phyloP scores from a whole-genome alignment of 2,329 filamentous ascomycete genomes.

The Ophidiomyces ophidiicola region DNA sequence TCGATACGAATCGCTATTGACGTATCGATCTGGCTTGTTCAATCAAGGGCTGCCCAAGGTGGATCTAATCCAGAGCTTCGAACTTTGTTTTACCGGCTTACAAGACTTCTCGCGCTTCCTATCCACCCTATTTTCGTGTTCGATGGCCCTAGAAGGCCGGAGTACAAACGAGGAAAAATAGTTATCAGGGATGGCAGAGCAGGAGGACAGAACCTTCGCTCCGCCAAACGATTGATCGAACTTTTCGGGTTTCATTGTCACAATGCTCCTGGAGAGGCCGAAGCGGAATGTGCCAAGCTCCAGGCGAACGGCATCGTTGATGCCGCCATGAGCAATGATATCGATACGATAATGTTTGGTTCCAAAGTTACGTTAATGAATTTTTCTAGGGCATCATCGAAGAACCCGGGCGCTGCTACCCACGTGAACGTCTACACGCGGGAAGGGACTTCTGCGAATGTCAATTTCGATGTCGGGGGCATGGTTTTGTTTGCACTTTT shows the following conservation, averaged over 20 bases:
- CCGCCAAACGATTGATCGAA: conserved; percentile 71
- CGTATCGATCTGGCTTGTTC: conserved; percentile 94
- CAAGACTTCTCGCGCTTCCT: conserved; percentile 62
- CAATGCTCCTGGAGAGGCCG: conserved; percentile 84
- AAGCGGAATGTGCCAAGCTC: conserved; percentile 84
- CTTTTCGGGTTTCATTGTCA: conserved; percentile 77
- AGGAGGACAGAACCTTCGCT: conserved; percentile 52
- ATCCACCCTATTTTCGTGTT: conserved; percentile 84
- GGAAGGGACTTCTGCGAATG: conserved; percentile 34
- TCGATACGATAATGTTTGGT: conserved; percentile 96
- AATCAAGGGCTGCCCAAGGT: conserved; percentile 72
- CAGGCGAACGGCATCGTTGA: conserved; percentile 76
- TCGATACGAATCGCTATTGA: conserved; percentile 84
- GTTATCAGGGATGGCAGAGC: conserved; percentile 35
- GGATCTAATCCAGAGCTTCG: conserved; percentile 81
- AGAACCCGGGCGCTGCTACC: conserved; percentile 53
- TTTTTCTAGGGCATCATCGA: conserved; percentile 63
- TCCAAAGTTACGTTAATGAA: conserved; percentile 66
- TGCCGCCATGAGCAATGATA: conserved; percentile 88
- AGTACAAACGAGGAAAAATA: conserved; percentile 76
- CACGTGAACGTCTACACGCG: conserved; percentile 71
- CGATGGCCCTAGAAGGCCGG: conserved; percentile 72
- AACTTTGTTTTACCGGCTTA: conserved; percentile 82
- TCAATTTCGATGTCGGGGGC: conserved; percentile 59
- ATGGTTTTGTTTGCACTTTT: conserved; percentile 92